phyloP scores from a whole-genome alignment of 2,329 filamentous ascomycete species.

The Ophiostoma sp. region DNA sequence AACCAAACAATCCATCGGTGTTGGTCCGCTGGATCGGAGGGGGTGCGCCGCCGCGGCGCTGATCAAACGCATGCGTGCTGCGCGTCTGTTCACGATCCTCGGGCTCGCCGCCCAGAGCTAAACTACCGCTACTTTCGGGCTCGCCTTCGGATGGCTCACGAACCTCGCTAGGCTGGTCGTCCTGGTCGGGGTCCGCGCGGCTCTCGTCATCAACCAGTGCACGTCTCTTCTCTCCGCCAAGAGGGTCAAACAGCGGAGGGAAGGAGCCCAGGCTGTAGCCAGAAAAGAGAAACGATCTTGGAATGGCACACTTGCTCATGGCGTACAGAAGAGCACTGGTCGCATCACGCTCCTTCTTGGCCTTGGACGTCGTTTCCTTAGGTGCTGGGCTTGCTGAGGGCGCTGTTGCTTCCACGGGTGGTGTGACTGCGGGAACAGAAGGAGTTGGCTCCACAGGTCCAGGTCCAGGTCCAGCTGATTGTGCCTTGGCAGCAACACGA shows the following conservation, averaged over 20 bases:
- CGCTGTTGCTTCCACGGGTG: background rate
- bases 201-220: constrained; percentile 68
- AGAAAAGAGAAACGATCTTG: constrained; percentile 28
- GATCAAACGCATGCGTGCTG: constrained; percentile 49
- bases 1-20: constrained; percentile 51
- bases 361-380: constrained; percentile 6
- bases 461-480: background rate
- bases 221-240: constrained; percentile 75
- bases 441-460: background rate
- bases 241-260: constrained; percentile 76
- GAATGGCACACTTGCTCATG: constrained; percentile 38
- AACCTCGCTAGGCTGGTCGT: constrained; percentile 42
- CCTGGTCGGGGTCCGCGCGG: constrained; percentile 44
- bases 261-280: constrained; percentile 37
- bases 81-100: constrained; percentile 64
- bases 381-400: background rate
- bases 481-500: background rate
- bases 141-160: constrained; percentile 61
- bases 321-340: constrained; percentile 36
- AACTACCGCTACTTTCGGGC: constrained; percentile 72
- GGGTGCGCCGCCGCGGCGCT: constrained; percentile 63
- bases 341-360: constrained; percentile 24
- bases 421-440: background rate
- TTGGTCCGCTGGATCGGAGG: constrained; percentile 66
- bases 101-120: constrained; percentile 87